Percentiles rank a stretch among this genome's conserved stretches.
Conservation (phyloP, 2,329 filamentous ascomycete genomes). For the Alternaria conjuncta region DNA sequence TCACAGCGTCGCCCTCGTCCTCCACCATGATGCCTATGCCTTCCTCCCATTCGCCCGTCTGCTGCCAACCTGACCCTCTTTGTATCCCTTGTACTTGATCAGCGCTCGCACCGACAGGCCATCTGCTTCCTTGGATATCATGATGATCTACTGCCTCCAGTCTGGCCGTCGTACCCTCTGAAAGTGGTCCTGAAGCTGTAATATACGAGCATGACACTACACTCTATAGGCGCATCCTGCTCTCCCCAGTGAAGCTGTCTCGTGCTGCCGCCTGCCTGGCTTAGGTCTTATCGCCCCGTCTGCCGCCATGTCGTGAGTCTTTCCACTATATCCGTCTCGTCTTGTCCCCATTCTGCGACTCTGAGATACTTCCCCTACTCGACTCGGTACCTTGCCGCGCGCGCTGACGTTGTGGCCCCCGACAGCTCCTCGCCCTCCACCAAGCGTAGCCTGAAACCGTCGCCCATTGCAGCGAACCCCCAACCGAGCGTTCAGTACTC, state of each 20-base stretch:
- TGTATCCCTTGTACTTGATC: constrained; percentile 51
- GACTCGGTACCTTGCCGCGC: constrained; percentile 11
- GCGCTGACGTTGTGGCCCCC: constrained; percentile 40
- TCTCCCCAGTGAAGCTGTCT: constrained; percentile 40
- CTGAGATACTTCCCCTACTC: constrained; percentile 1
- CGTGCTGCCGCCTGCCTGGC: constrained; percentile 29
- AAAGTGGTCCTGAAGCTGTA: constrained; percentile 35
- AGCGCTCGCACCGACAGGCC: constrained; percentile 41
- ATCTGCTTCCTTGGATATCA: constrained; percentile 48
- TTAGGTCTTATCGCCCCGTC: constrained; percentile 26
- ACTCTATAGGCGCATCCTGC: constrained; percentile 29
- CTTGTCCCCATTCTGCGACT: constrained; percentile 9
- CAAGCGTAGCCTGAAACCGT: constrained; percentile 54
- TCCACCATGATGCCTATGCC: constrained; percentile 37
- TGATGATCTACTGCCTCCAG: constrained; percentile 46
- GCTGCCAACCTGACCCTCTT: constrained; percentile 44
- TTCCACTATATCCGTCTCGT: constrained; percentile 24
- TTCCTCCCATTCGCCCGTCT: constrained; percentile 44
- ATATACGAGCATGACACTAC: constrained; percentile 46
- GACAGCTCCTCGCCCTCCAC: constrained; percentile 51
- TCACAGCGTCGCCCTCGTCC: constrained; percentile 40
- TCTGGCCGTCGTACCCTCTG: constrained; percentile 40
- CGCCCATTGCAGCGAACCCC: constrained; percentile 45
- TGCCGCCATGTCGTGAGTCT: constrained; percentile 50
- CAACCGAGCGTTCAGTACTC: constrained; percentile 31